Evolutionary conservation across 495 filamentous ascomycete genomes (phyloP).

Genomic region (Talaromyces borbonicus): DNA sequence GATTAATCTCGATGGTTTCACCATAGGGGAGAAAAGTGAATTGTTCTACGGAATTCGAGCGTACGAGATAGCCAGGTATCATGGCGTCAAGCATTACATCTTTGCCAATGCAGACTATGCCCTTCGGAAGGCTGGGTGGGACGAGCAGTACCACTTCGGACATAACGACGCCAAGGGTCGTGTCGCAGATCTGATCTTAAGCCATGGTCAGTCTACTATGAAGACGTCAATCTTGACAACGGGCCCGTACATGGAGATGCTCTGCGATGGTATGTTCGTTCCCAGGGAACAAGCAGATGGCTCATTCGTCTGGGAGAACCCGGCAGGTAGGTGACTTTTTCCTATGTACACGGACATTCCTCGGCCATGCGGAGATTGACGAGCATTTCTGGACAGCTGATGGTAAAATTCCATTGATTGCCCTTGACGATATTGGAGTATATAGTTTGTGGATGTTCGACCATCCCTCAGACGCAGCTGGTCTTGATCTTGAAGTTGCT

Average conservation of each 20-base stretch:
- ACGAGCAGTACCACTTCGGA: slow-evolving; percentile 35
- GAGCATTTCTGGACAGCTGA: slow-evolving; percentile 9
- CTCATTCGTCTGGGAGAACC: slow-evolving; percentile 7
- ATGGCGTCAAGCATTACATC: slow-evolving; percentile 43
- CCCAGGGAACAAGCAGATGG: slow-evolving; percentile 2
- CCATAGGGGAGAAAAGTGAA: slow-evolving; percentile 42
- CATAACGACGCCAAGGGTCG: slow-evolving; percentile 43
- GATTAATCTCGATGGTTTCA: slow-evolving; percentile 46
- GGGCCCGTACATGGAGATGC: slow-evolving; percentile 46
- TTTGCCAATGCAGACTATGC: slow-evolving; percentile 40
- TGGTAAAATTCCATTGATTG: slow-evolving; percentile 28
- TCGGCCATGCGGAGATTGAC: not conserved
- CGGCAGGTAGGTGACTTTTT: slow-evolving; percentile 11
- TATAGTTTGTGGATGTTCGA: slow-evolving; percentile 52
- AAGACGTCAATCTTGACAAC: slow-evolving; percentile 36
- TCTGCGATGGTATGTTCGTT: slow-evolving; percentile 16
- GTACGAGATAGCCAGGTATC: slow-evolving; percentile 43
- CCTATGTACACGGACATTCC: not conserved
- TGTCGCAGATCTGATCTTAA: slow-evolving; percentile 37
- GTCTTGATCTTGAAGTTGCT: slow-evolving; percentile 41
- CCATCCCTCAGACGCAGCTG: slow-evolving; percentile 34
- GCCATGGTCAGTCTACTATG: slow-evolving; percentile 3
- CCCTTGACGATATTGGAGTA: slow-evolving; percentile 41
- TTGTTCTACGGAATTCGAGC: slow-evolving; percentile 44
- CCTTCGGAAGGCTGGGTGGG: slow-evolving; percentile 28